Percentiles rank a stretch among this genome's conserved stretches.
phyloP scores from a whole-genome alignment of 768 basidiomycete genomes.

The Polyporus arcularius region DNA sequence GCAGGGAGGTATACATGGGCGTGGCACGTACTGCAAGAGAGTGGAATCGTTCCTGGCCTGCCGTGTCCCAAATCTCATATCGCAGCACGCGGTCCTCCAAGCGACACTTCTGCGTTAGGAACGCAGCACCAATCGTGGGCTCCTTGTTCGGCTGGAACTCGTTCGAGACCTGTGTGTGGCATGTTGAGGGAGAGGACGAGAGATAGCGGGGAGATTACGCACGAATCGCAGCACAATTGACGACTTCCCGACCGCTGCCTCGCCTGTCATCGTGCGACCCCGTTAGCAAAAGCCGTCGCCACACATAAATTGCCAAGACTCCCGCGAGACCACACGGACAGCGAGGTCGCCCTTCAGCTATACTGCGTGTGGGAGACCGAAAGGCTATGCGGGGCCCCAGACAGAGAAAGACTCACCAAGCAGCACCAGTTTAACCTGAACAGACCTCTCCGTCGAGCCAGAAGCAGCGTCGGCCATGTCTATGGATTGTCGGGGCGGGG shows the following conservation, averaged over 20 bases:
- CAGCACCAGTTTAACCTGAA: constrained; percentile 97
- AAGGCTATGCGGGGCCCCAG: constrained; percentile 2
- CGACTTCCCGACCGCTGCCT: constrained; percentile 98
- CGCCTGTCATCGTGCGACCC: constrained; percentile 53
- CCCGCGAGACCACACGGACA: no score
- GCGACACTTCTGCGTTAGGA: constrained; percentile 93
- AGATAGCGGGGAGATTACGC: constrained; percentile 33
- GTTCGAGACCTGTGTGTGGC: constrained; percentile 71
- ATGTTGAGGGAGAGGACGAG: not conserved
- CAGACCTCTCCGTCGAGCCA: constrained; percentile 81
- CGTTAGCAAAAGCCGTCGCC: not conserved
- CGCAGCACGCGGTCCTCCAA: constrained; percentile 91
- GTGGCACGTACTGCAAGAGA: constrained; percentile 78
- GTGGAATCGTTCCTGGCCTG: constrained; percentile 96
- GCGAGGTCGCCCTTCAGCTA: not conserved
- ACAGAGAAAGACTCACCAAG: constrained; percentile 60
- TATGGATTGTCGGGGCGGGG: constrained; percentile 5
- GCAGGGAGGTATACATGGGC: not conserved
- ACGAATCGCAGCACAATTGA: constrained; percentile 98
- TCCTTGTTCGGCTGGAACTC: constrained; percentile 99
- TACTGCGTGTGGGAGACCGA: not conserved
- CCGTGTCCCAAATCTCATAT: constrained; percentile 98
- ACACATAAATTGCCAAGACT: no score
- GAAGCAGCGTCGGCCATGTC: constrained; percentile 76
- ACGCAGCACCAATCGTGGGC: constrained; percentile 96